Conservation (phyloP, 2,329 filamentous ascomycete species). For the Colletotrichum echinochloae region DNA sequence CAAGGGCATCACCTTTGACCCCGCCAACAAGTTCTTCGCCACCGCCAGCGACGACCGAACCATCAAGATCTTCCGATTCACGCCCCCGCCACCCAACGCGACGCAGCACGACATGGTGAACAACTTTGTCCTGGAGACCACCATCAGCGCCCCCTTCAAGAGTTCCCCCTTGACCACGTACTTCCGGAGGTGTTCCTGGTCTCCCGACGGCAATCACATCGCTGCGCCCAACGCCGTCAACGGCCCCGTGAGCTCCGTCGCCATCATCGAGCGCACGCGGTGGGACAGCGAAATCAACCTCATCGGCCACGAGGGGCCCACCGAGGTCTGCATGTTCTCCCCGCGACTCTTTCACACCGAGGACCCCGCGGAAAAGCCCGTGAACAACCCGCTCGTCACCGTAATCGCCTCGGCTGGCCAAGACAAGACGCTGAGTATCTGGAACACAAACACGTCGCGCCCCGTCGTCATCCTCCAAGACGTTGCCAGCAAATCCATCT, state of each 20-base stretch:
- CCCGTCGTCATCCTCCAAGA: conserved; percentile 93
- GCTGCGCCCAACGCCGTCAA: conserved; percentile 97
- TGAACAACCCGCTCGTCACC: conserved; percentile 74
- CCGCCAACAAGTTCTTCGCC: conserved; percentile 98
- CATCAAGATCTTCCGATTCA: conserved; percentile 97
- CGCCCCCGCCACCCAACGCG: conserved; percentile 88
- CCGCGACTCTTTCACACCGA: conserved; percentile 86
- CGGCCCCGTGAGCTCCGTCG: conserved; percentile 95
- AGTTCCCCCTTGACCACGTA: conserved; percentile 96
- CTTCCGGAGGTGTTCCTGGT: conserved; percentile 97
- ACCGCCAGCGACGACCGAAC: conserved; percentile 97
- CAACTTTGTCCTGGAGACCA: conserved; percentile 96
- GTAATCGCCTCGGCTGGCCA: conserved; percentile 97
- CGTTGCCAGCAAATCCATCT: conserved; percentile 89
- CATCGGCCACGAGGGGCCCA: conserved; percentile 96
- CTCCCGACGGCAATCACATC: conserved; percentile 95
- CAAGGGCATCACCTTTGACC: conserved; percentile 98
- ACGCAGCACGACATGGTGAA: conserved; percentile 95
- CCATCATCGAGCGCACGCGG: conserved; percentile 89
- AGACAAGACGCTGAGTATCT: conserved; percentile 95
- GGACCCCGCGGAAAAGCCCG: conserved; percentile 68
- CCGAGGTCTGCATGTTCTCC: conserved; percentile 97
- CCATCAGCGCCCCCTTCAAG: conserved; percentile 86
- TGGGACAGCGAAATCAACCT: conserved; percentile 99
- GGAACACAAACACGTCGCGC: conserved; percentile 95